These are phyloP conservation scores for Viola pubescens DNA, from an alignment of 441 rosid genomes.

Conservation along the genomic window DNA sequence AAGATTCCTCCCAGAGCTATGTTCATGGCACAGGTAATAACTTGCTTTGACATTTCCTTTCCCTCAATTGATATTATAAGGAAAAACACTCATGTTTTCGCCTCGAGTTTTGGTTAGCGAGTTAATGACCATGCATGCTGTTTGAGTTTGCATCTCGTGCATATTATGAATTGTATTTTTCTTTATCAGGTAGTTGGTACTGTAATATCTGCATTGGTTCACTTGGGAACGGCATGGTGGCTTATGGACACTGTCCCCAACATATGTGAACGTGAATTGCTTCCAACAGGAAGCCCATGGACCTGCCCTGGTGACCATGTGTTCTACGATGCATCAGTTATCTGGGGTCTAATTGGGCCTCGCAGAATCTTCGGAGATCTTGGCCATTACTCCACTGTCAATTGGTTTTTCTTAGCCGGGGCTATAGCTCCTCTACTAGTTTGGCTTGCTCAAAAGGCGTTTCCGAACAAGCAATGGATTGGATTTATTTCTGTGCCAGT, in stretches of 20 bases:
- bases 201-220: constrained; percentile 53
- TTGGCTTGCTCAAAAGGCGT: constrained; percentile 63
- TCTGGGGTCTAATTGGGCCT: constrained; percentile 90
- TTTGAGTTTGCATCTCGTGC: background rate
- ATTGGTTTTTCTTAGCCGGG: constrained; percentile 82
- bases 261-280: constrained; percentile 47
- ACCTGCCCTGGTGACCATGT: constrained; percentile 79
- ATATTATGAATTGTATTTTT: background rate
- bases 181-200: constrained; percentile 61
- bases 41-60: background rate
- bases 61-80: background rate
- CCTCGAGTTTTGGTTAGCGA: background rate
- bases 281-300: constrained; percentile 59
- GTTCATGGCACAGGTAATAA: constrained; percentile 83
- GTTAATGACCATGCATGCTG: background rate
- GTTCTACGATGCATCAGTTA: constrained; percentile 86
- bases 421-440: constrained; percentile 62
- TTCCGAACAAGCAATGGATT: constrained; percentile 69
- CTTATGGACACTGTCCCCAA: constrained; percentile 65
- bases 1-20: constrained; percentile 86
- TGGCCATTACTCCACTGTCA: constrained; percentile 60
- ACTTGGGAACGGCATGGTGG: constrained; percentile 88
- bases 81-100: background rate
- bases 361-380: constrained; percentile 76
- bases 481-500: constrained; percentile 72